phyloP scores from a whole-genome alignment of 2,329 filamentous ascomycete species.

The Epichloe sp. region DNA sequence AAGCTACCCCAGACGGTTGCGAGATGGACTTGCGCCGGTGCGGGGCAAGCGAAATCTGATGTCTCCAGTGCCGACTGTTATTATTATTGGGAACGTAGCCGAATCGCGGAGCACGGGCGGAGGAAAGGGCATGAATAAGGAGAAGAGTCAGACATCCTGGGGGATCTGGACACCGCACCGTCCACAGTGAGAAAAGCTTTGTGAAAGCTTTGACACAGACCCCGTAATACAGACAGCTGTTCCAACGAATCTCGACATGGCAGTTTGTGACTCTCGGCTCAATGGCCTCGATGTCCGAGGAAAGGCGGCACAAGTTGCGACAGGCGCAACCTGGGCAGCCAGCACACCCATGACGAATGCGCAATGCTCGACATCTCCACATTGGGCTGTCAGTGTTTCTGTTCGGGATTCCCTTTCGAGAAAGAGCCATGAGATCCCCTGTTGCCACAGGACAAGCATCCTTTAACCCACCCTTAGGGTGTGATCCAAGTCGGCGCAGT shows the following conservation, averaged over 20 bases:
- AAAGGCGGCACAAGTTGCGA: too few relatives aligned
- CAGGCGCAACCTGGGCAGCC: background rate
- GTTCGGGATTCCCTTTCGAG: constrained; percentile 10
- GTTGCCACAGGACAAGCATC: background rate
- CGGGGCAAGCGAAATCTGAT: background rate
- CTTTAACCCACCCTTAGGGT: background rate
- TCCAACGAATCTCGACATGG: background rate
- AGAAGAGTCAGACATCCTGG: background rate
- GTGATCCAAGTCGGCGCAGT: too few relatives aligned
- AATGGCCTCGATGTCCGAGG: too few relatives aligned
- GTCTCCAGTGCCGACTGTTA: background rate
- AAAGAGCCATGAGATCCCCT: constrained; percentile 2
- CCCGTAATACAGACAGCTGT: background rate
- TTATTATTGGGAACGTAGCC: background rate
- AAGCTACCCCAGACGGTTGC: background rate
- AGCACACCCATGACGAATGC: background rate
- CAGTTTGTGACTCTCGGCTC: too few relatives aligned
- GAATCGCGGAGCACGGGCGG: background rate
- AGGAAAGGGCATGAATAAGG: background rate
- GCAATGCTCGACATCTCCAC: background rate
- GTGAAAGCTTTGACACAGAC: background rate
- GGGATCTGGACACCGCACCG: background rate
- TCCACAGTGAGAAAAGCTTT: too few relatives aligned
- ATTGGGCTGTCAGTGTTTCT: constrained; percentile 1
- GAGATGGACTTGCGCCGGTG: background rate